Conservation (phyloP, 192 early-diverging fungal genomes). For the Allomyces arbusculus region DNA sequence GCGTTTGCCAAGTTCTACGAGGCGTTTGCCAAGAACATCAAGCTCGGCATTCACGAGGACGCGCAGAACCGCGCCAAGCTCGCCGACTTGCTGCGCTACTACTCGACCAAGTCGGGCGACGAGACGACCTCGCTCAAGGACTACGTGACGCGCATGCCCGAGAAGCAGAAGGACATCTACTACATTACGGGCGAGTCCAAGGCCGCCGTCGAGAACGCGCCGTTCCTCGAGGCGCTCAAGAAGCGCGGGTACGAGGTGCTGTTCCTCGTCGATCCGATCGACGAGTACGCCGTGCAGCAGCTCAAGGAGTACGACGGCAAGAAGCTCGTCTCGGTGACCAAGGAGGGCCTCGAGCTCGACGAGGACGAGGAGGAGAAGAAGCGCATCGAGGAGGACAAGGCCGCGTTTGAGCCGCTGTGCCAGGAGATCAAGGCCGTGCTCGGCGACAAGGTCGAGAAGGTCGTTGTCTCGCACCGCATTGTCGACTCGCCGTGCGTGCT, state of each 20-base stretch:
- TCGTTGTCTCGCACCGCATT: slow-evolving; percentile 85
- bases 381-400: slow-evolving; percentile 79
- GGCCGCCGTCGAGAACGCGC: slow-evolving; percentile 84
- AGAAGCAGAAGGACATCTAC: slow-evolving; percentile 99
- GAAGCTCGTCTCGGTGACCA: slow-evolving; percentile 92
- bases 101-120: slow-evolving; percentile 97
- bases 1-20: slow-evolving; percentile 99
- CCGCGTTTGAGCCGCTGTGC: slow-evolving; percentile 78
- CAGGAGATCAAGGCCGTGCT: slow-evolving; percentile 94
- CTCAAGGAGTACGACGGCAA: slow-evolving; percentile 99
- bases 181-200: slow-evolving; percentile 95
- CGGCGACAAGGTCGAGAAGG: slow-evolving; percentile 94
- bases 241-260: slow-evolving; percentile 98
- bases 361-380: slow-evolving; percentile 98
- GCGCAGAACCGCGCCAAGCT: slow-evolving; percentile 90
- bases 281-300: slow-evolving; percentile 96
- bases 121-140: slow-evolving; percentile 98
- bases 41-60: slow-evolving; percentile 99
- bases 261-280: slow-evolving; percentile 97
- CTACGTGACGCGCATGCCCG: slow-evolving; percentile 99
- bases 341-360: slow-evolving; percentile 98
- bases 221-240: slow-evolving; percentile 97
- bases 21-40: slow-evolving; percentile 97
- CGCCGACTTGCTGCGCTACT: slow-evolving; percentile 88
- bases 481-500: slow-evolving; percentile 95